phyloP scores from a whole-genome alignment of 176 grass and related monocot species.

The Stipa capillata region DNA sequence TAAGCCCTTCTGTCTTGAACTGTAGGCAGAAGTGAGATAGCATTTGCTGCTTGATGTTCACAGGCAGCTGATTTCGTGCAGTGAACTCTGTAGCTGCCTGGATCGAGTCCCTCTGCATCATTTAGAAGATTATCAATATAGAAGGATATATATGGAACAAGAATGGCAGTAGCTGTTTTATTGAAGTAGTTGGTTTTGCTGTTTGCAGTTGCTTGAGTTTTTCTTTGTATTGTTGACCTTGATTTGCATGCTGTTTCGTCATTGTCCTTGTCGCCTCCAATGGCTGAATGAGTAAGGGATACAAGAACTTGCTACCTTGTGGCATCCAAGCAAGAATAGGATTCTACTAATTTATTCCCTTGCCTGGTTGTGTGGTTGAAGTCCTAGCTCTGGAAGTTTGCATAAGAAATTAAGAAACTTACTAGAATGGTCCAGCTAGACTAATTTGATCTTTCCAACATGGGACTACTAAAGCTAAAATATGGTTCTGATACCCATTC shows the following conservation, averaged over 20 bases:
- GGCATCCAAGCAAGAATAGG: background rate
- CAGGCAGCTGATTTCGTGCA: constrained; percentile 73
- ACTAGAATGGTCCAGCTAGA: background rate
- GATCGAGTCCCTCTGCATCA: constrained; percentile 77
- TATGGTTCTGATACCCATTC: background rate
- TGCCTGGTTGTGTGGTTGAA: constrained; percentile 5
- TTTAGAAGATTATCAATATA: background rate
- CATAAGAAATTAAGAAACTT: background rate
- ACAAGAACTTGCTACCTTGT: background rate
- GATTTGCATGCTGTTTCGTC: background rate
- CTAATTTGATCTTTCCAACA: background rate
- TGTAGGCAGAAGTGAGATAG: constrained; percentile 83
- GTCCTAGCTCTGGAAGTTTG: background rate
- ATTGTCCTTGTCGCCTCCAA: background rate
- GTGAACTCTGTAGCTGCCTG: constrained; percentile 70
- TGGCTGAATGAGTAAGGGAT: background rate
- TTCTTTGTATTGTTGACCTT: background rate
- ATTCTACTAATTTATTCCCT: constrained; percentile 1
- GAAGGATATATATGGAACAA: background rate
- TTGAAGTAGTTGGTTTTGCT: background rate
- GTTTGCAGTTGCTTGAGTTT: constrained; percentile 5
- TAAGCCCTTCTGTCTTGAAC: constrained; percentile 86
- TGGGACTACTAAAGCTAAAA: background rate
- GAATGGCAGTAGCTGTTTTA: background rate
- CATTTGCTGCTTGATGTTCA: constrained; percentile 72